phyloP scores from a whole-genome alignment of 2,329 filamentous ascomycete genomes.

The Clarireedia homoeocarpa region DNA sequence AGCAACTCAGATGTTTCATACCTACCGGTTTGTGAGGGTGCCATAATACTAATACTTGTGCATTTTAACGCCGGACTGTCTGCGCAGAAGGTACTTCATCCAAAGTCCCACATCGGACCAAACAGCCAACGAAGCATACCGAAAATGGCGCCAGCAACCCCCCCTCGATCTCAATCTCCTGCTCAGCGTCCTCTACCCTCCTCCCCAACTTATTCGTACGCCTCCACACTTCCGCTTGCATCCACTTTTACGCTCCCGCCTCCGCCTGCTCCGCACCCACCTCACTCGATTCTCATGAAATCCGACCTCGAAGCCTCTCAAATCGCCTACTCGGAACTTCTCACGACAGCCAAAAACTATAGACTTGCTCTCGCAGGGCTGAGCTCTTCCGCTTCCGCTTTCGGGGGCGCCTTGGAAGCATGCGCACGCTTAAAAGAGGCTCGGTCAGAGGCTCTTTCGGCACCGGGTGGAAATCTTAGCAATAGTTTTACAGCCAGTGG shows the following conservation, averaged over 20 bases:
- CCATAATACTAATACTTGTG: background rate
- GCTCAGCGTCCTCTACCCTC: slow-evolving; percentile 50
- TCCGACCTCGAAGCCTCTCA: slow-evolving; percentile 56
- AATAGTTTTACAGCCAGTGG: slow-evolving; percentile 41
- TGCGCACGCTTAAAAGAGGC: slow-evolving; percentile 63
- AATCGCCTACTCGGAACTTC: slow-evolving; percentile 52
- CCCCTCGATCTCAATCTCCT: slow-evolving; percentile 37
- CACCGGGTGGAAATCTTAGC: slow-evolving; percentile 23
- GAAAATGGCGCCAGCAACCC: slow-evolving; percentile 14
- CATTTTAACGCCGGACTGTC: background rate
- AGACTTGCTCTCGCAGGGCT: slow-evolving; percentile 53
- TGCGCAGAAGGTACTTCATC: background rate
- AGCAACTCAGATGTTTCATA: background rate
- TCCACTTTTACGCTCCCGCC: slow-evolving; percentile 50
- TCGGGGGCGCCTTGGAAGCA: slow-evolving; percentile 56
- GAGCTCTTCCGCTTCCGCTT: slow-evolving; percentile 53
- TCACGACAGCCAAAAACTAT: slow-evolving; percentile 56
- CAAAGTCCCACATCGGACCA: background rate
- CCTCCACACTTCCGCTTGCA: slow-evolving; percentile 50
- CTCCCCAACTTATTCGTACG: slow-evolving; percentile 57
- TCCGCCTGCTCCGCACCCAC: slow-evolving; percentile 51
- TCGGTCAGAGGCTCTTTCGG: slow-evolving; percentile 47
- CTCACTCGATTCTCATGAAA: slow-evolving; percentile 53
- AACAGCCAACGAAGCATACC: slow-evolving; percentile 15
- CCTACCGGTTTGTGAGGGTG: background rate